Base-by-base conservation (phyloP, 805 yeast genomes). In the Naumovozyma castellii region DNA sequence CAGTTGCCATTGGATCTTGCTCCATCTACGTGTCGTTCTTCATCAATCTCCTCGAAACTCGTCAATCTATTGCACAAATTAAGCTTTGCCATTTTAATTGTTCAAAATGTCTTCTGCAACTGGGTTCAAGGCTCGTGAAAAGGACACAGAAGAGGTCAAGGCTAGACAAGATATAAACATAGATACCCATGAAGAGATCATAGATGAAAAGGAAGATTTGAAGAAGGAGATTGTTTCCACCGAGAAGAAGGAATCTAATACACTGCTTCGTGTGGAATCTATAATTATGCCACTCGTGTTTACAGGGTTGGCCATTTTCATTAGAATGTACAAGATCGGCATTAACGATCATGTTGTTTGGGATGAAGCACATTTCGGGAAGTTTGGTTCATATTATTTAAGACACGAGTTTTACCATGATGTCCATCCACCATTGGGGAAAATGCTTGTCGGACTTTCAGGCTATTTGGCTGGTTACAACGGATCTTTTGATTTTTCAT, bases 291-390 rank as follows among this genome's bases (percentile, higher is more conserved):
- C 79, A 2, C 19, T 72, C 3, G 4, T 68, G 1, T 56, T 74
- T 35, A 72, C 78, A 0, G 46, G 52, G 0, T 16, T 72, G 4
- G 68, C 84, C 2, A 62, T 73, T 20, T 73, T 67, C 43, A 72
- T 78, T 5, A 70, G 92, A 51, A 67, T 79, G 45, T 71, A 78
- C 51, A 69, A 72, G 36, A 77, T 84, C 37, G 77, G 73, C 17
- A 61, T 64, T 25, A 71, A 77, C 42, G 59, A 72, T 37, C 69
- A 68, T 40, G 90, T 84, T 36, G 80, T 82, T 6, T 84, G 94
- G 94, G 94, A 84, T 65, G 94, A 84, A 60, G 92, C 94, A 4
- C 94, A 84, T 67, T 84, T 84, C 58, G 94, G 92, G 33, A 82
- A 81, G 57, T 84, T 84, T 57, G 94, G 94, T 34, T 79, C 90